Base-by-base conservation (phyloP, 352 stramenopile species). In the Aphanomyces stellatus region DNA sequence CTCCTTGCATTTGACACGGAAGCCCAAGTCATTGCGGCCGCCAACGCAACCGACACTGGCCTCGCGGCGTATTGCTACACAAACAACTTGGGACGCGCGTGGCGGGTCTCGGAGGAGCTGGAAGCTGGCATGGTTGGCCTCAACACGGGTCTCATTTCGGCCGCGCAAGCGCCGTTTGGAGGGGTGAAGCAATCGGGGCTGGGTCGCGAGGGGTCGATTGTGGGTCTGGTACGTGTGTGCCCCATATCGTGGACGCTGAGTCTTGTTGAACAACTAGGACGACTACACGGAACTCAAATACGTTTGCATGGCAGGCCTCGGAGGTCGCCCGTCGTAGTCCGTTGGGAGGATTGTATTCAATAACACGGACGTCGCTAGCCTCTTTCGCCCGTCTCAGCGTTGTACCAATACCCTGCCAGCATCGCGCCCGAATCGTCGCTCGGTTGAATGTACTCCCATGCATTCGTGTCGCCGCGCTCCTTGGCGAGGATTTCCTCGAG, bases 261-360 rank as follows among this genome's bases (percentile, higher is more conserved):
- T 59, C 5, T 59, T 59, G 35, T 6, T 53, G 15, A 31, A 6
- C 10, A 15, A 22, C 19, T 57, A 92, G 19, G 87, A 96, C 27
- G 96, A 99, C 76, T 99, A 99, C 76, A 73, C 97, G 42, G 95
- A 99, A 75, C 98, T 90, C 24, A 99, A 99, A 76, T 98, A 98
- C 76, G 80, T 99, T 41, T 82, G 73, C 69, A 76, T 97, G 61
- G 85, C 85, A 30, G 83, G 85, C 37, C 37, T 46, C n/a, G 37
- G 37, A 61, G 51, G 11, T 19, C 30, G 51, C 8, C 17, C 51
- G 33, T 61, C 48, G 48, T 56, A 27, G 1, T 31, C 22, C 48
- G 24, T 31, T 56, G 22, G 10, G n/a, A 31, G 48, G 48, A 56
- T 17, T 17, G 24, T 56, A 33, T 17, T 28, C 27, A 31, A 64